A percentile compares a stretch with the other conserved stretches of the same genome.
Evolutionary conservation across 2,329 filamentous ascomycete species (phyloP).

Genomic region (Diaporthe sp.): DNA sequence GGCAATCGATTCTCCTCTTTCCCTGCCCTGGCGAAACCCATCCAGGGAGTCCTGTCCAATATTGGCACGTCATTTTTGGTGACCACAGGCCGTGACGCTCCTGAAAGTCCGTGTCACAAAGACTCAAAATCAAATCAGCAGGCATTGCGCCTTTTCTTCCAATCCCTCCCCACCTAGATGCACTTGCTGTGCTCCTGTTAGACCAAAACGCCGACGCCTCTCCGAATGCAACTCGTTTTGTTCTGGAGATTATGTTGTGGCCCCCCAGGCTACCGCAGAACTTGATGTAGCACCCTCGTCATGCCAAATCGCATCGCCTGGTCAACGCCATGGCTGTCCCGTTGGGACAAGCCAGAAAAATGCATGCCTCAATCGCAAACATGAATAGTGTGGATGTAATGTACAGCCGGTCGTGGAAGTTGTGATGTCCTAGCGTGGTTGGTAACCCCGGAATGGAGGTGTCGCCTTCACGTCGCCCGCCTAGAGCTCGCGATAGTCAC

Average conservation of each 20-base stretch:
- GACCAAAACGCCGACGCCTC: constrained; percentile 29
- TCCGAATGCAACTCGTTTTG: constrained; percentile 22
- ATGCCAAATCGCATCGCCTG: not conserved
- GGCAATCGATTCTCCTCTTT: constrained; percentile 3
- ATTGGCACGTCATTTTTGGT: not conserved
- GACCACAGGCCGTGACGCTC: not conserved
- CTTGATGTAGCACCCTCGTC: not conserved
- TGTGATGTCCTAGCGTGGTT: constrained; percentile 10
- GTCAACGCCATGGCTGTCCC: constrained; percentile 4
- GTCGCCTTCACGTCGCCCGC: constrained; percentile 23
- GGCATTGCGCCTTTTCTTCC: constrained; percentile 7
- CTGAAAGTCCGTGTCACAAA: not conserved
- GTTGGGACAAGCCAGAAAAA: not conserved
- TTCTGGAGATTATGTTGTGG: not conserved
- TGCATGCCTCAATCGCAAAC: not conserved
- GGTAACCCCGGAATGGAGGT: constrained; percentile 18
- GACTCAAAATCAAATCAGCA: not conserved
- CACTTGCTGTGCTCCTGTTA: constrained; percentile 20
- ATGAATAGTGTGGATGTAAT: not conserved
- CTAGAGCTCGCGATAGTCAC: constrained; percentile 89
- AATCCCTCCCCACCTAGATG: not conserved
- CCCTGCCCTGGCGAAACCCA: not conserved
- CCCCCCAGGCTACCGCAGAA: not conserved
- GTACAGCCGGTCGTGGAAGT: not conserved
- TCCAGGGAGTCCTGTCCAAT: constrained; percentile 15